Evolutionary conservation across 2,329 filamentous ascomycete genomes (phyloP).

Genomic region (Parasarocladium wereldwijsianum): DNA sequence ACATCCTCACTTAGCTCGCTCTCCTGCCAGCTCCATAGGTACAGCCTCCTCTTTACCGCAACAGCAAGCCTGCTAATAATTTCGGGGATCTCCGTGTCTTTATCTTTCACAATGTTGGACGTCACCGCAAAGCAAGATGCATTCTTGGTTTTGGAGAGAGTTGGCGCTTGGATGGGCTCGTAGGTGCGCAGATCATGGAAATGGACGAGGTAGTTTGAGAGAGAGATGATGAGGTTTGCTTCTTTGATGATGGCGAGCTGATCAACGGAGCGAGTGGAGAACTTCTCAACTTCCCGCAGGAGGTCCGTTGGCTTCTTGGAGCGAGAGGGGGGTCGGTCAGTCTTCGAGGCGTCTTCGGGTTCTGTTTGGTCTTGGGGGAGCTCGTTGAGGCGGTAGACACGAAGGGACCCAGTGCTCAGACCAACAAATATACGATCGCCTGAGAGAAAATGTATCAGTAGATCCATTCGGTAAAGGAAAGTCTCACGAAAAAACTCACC

Average conservation of each 20-base stretch:
- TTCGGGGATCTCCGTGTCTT: slow-evolving; percentile 72
- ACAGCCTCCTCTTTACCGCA: slow-evolving; percentile 75
- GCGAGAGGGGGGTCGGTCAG: slow-evolving; percentile 13
- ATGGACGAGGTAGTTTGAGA: slow-evolving; percentile 80
- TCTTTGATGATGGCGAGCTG: slow-evolving; percentile 95
- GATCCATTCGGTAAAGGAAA: not conserved
- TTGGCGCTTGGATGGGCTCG: slow-evolving; percentile 65
- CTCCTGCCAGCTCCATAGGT: slow-evolving; percentile 93
- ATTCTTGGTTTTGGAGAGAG: slow-evolving; percentile 68
- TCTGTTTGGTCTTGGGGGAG: slow-evolving; percentile 14
- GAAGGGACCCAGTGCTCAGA: slow-evolving; percentile 74
- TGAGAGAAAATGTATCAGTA: slow-evolving; percentile 16
- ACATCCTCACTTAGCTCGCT: slow-evolving; percentile 65
- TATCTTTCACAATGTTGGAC: slow-evolving; percentile 87
- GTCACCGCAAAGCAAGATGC: slow-evolving; percentile 85
- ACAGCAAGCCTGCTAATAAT: slow-evolving; percentile 88
- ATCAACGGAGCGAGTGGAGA: slow-evolving; percentile 78
- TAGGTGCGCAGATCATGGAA: slow-evolving; percentile 83
- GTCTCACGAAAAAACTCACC: slow-evolving; percentile 31
- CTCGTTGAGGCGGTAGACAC: slow-evolving; percentile 85
- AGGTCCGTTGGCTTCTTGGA: slow-evolving; percentile 56
- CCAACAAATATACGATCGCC: slow-evolving; percentile 86
- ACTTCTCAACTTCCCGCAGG: slow-evolving; percentile 84
- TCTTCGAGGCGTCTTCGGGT: slow-evolving; percentile 14
- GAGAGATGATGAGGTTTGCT: slow-evolving; percentile 75